Percentiles rank a stretch among this genome's conserved stretches.
These are phyloP conservation scores for Diaporthe eres DNA, from an alignment of 2,329 filamentous ascomycete species.

Conservation along the genomic window DNA sequence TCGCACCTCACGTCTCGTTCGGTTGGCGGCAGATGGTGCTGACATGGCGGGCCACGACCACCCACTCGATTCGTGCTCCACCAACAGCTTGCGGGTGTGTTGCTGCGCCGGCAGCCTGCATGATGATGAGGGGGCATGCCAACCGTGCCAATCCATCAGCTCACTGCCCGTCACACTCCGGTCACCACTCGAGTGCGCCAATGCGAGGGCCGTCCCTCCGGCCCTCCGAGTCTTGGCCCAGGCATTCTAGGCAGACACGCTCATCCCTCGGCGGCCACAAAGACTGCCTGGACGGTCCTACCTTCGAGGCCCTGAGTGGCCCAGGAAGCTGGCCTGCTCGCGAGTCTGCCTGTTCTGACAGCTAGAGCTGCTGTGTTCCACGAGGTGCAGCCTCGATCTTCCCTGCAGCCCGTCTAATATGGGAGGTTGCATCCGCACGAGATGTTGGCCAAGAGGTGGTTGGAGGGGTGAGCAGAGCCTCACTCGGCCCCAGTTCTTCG, in stretches of 20 bases:
- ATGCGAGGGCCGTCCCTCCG: not conserved
- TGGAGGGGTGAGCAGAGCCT: slow-evolving; percentile 25
- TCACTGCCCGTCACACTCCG: not conserved
- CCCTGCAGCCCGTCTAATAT: slow-evolving; percentile 1
- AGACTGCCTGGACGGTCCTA: not conserved
- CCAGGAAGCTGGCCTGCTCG: not conserved
- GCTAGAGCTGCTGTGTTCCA: slow-evolving; percentile 30
- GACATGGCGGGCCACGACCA: not conserved
- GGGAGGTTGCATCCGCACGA: not conserved
- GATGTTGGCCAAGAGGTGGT: not conserved
- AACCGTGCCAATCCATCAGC: not conserved
- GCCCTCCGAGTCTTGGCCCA: not conserved
- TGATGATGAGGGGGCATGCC: not conserved
- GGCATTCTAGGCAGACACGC: slow-evolving; percentile 27
- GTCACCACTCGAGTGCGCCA: not conserved
- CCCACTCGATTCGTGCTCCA: not conserved
- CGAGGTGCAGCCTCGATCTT: slow-evolving; percentile 18
- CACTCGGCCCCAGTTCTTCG: not conserved
- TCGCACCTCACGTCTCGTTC: not conserved
- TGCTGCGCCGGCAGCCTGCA: slow-evolving; percentile 35
- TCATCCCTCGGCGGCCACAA: not conserved
- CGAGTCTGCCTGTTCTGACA: not conserved
- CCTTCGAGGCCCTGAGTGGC: not conserved
- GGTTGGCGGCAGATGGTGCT: slow-evolving; percentile 31
- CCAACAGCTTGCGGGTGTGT: not conserved